Base-by-base conservation (phyloP, 306 rosid species). In the Herpetospermum pedunculosum region DNA sequence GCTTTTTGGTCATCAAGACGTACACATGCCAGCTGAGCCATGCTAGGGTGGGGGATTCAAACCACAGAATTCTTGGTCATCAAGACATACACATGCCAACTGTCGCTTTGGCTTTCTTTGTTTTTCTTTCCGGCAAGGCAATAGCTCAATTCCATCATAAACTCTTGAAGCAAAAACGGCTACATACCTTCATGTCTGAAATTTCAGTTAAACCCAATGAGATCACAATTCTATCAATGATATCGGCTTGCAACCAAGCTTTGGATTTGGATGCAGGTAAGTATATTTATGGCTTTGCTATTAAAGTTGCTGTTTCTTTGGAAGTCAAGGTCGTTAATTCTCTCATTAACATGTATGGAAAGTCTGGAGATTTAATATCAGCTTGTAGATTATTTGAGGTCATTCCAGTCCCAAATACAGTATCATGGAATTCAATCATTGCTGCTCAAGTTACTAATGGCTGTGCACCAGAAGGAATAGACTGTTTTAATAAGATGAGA, bases 361-460 rank as follows among this genome's bases (percentile, higher is more conserved):
- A 85, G 82, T 88, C 57, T 13, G 92, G 86, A 0, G 58, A 16
- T 75, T 78, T 79, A 62, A 82, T 50, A 10, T 81, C 80, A 28
- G 86, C 87, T 71, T 81, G 75, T 82, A 80, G 52, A 69, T 70
- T 91, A 53, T 88, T 91, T 80, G 76, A 76, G 79, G 82, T 84
- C 35, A 84, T 85, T 81, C 74, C 79, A 4, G 73, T 80, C 28
- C 81, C 52, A 50, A 88, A 80, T 83, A 30, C 76, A 34, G 84
- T 91, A 41, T 88, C 97, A 0, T 91, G 97, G 94, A 91, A 85
- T 80, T 84, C 89, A 44, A 76, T 88, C 70, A 84, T 91, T 50
- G 79, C 87, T 64, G 78, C 81, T 73, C 79, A 77, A 44, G 29
- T 81, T 41, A 86, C 80, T 14, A 85, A 87, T 76, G 85, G 84